These are phyloP conservation scores for Pseudisothecium myosuroides DNA, from an alignment of 225 moss, liverwort and hornwort species.

Conservation along the genomic window DNA sequence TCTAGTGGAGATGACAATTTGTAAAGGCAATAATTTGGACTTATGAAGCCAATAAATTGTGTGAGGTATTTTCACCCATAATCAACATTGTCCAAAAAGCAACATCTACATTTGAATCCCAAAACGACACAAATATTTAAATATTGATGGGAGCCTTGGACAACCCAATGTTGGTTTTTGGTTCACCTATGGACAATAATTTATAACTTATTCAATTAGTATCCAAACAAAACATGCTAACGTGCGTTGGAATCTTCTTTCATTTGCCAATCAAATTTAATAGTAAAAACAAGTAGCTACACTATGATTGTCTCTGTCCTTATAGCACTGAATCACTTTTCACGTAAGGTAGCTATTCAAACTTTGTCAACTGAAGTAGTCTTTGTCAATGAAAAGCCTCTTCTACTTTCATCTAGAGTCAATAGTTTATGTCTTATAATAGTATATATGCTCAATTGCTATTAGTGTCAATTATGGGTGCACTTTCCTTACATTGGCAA, in stretches of 20 bases:
- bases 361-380: neutral
- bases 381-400: no score
- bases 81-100: neutral
- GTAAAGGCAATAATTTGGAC: neutral
- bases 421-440: neutral
- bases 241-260: neutral
- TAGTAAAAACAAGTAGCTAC: neutral
- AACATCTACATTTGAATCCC: neutral
- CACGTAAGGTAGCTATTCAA: neutral
- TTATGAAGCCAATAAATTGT: neutral
- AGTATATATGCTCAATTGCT: neutral
- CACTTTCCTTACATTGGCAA: neutral
- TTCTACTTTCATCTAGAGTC: fast-evolving
- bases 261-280: neutral
- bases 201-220: neutral
- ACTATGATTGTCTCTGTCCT: neutral
- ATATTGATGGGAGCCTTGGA: neutral
- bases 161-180: fast-evolving
- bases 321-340: neutral
- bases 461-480: neutral
- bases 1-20: neutral
- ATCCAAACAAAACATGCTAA: neutral
- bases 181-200: neutral
- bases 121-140: neutral
- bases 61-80: neutral